Base-by-base conservation (phyloP, 176 grass and related monocot genomes). In the Carex scoparia region DNA sequence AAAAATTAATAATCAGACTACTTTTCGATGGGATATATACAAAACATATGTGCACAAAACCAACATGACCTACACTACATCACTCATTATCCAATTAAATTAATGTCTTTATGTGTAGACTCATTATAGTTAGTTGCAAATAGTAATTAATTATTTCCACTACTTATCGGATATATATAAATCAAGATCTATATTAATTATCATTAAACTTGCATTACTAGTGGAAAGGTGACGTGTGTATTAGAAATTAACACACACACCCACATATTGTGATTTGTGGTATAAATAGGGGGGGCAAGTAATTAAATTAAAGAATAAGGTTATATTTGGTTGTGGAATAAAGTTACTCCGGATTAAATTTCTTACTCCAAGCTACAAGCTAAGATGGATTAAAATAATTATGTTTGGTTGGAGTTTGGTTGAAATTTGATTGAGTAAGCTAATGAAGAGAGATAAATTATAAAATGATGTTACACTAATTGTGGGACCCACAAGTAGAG, bases 81-180 rank as follows among this genome's bases (percentile, higher is more conserved):
- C 48, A 78, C 27, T 78, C 2, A 23, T 16, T 33, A 31, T 57
- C 48, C 5, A 78, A 56, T 78, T 78, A 56, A 78, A 23, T 23
- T 23, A 23, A 32, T 53, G 3, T 19, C 46, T 30, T 6, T 30
- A 74, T 70, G 37, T 70, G 13, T 1, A 49, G 3, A 48, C 8
- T 27, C 31, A 55, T 14, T 46, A 46, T 6, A 76, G 3, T 54
- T 76, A 76, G 72, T 28, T 55, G 23, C 46, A 75, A 76, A 15
- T 23, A 55, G 48, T 46, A 76, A 55, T 77, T 46, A 76, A 55
- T 77, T 55, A 77, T 5, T 76, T 76, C 12, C 72, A 76, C 54
- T 55, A 38, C 0, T 38, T 3, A 38, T 38, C 37, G 37, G 37
- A 38, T 38, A 38, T 38, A 33, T 33, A 38, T 38, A 71, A 71